phyloP scores from a whole-genome alignment of 148 eudicot species.

The Rheum nobile region DNA sequence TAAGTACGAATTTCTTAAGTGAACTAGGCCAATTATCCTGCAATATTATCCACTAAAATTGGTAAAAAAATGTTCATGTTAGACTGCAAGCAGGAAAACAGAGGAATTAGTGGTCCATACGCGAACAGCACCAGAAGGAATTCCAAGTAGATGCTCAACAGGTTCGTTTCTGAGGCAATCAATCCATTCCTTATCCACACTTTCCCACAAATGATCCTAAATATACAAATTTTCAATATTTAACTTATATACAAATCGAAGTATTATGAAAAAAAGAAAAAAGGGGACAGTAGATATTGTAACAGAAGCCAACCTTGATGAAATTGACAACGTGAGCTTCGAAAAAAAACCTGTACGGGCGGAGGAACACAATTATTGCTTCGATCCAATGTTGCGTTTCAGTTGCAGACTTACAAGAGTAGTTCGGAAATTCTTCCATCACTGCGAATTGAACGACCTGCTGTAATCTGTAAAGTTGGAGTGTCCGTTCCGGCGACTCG shows the following conservation, averaged over 20 bases:
- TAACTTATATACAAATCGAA: not conserved
- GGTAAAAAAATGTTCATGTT: not conserved
- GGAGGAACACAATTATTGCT: slow-evolving; percentile 51
- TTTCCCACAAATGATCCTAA: slow-evolving; percentile 77
- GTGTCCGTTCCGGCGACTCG: not conserved
- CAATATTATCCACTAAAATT: not conserved
- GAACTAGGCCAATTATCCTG: slow-evolving; percentile 82
- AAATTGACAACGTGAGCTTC: slow-evolving; percentile 75
- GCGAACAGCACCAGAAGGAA: slow-evolving; percentile 80
- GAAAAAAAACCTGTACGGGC: slow-evolving; percentile 50
- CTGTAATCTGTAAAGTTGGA: not conserved
- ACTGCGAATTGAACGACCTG: not conserved
- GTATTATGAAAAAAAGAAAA: not conserved
- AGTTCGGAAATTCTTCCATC: slow-evolving; percentile 26
- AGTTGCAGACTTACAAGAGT: slow-evolving; percentile 44
- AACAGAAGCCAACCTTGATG: slow-evolving; percentile 40
- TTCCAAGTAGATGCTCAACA: slow-evolving; percentile 57
- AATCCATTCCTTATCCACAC: slow-evolving; percentile 76
- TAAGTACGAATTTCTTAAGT: slow-evolving; percentile 51
- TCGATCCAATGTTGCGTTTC: slow-evolving; percentile 75
- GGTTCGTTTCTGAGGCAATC: slow-evolving; percentile 52
- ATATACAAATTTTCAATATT: not conserved
- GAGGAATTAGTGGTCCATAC: slow-evolving; percentile 18
- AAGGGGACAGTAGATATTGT: not conserved
- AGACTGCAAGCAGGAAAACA: not conserved